These are phyloP conservation scores for Colletotrichum paranaense DNA, from an alignment of 2,329 filamentous ascomycete species.

Conservation along the genomic window DNA sequence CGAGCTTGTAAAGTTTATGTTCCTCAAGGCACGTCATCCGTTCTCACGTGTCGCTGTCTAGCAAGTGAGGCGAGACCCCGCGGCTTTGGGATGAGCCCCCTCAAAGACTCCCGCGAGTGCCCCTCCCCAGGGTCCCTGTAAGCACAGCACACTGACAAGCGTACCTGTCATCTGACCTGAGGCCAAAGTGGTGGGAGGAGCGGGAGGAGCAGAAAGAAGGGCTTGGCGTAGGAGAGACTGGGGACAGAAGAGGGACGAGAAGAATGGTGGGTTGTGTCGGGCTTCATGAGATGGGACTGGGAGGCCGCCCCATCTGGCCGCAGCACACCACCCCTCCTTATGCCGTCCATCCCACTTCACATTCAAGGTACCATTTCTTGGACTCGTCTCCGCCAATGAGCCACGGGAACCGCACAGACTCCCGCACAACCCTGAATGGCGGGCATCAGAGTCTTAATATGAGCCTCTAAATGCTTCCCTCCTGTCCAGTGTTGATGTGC, in stretches of 20 bases:
- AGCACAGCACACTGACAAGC: slow-evolving; percentile 1
- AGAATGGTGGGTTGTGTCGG: slow-evolving; percentile 32
- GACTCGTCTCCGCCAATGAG: slow-evolving; percentile 36
- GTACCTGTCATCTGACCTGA: slow-evolving; percentile 17
- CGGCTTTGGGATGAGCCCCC: not conserved
- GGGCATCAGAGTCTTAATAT: slow-evolving; percentile 19
- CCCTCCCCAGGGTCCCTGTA: not conserved
- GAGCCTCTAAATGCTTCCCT: slow-evolving; percentile 29
- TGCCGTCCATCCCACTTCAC: slow-evolving; percentile 32
- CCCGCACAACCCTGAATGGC: slow-evolving; percentile 37
- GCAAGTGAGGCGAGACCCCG: not conserved
- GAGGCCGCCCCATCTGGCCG: slow-evolving; percentile 32
- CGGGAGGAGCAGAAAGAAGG: slow-evolving; percentile 30
- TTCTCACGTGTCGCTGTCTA: slow-evolving; percentile 13
- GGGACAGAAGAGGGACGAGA: slow-evolving; percentile 17
- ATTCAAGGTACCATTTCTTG: slow-evolving; percentile 29
- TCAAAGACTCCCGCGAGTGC: not conserved
- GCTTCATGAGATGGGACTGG: slow-evolving; percentile 32
- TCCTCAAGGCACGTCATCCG: slow-evolving; percentile 11
- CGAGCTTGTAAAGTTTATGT: not conserved
- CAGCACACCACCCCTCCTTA: slow-evolving; percentile 27
- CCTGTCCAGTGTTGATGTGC: not conserved
- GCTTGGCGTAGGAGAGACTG: slow-evolving; percentile 21
- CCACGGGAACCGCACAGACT: slow-evolving; percentile 38
- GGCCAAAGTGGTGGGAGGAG: slow-evolving; percentile 21